These are phyloP conservation scores for Trichoderma erinaceum DNA, from an alignment of 495 filamentous ascomycete species.

Conservation along the genomic window DNA sequence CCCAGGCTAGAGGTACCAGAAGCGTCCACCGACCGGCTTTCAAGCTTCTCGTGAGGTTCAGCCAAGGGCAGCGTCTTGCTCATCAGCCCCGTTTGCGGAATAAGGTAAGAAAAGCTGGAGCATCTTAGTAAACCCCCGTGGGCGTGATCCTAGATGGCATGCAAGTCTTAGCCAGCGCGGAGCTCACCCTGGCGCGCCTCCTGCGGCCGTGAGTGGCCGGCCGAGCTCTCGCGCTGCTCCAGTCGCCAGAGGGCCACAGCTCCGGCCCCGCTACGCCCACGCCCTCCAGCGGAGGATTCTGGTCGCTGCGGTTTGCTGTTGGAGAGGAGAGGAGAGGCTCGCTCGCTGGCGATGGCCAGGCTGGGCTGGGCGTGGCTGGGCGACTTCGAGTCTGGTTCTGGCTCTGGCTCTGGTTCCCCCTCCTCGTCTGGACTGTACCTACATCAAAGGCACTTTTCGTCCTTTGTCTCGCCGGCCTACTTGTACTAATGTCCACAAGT, in stretches of 20 bases:
- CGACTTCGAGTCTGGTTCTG: not conserved
- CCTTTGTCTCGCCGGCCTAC: not conserved
- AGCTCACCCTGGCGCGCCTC: not conserved
- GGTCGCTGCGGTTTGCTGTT: not conserved
- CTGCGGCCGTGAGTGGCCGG: not conserved
- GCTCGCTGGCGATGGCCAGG: not conserved
- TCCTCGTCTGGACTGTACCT: not conserved
- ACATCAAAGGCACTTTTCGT: not conserved
- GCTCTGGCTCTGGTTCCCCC: conserved; percentile 6
- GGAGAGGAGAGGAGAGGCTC: not conserved
- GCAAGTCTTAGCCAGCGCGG: conserved; percentile 1
- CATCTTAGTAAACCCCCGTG: not conserved
- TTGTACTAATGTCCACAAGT: not conserved
- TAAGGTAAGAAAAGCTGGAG: not conserved
- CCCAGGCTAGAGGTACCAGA: too few species aligned
- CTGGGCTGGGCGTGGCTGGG: conserved; percentile 2
- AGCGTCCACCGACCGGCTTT: too few species aligned
- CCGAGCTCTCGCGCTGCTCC: not conserved
- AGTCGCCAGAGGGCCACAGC: not conserved
- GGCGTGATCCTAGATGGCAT: not conserved
- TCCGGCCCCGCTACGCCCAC: not conserved
- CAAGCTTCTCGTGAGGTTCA: too few species aligned
- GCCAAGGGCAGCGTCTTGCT: not conserved
- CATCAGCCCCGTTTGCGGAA: not conserved
- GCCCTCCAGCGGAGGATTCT: conserved; percentile 6